Conservation (phyloP, 805 yeast genomes). For the Osmozyma mogii region DNA sequence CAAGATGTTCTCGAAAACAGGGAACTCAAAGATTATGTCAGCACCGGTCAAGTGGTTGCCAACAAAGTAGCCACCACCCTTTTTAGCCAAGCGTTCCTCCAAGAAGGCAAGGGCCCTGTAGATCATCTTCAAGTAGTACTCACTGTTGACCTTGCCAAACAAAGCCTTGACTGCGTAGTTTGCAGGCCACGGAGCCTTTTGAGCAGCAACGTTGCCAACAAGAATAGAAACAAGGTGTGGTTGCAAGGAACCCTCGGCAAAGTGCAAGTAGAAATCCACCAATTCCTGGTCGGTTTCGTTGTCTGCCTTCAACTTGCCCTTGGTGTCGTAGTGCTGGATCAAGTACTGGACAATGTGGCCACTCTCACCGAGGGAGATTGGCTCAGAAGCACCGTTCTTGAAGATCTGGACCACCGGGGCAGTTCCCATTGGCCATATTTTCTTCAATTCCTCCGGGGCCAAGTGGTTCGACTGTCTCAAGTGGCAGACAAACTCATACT, state of each 20-base stretch:
- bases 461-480: background rate
- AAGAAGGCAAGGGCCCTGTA: constrained; percentile 19
- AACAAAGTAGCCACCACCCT: constrained; percentile 30
- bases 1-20: constrained; percentile 17
- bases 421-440: background rate
- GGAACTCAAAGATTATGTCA: constrained; percentile 31
- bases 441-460: background rate
- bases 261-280: constrained; percentile 1
- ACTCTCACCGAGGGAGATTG: background rate
- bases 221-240: constrained; percentile 8
- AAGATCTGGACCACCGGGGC: background rate
- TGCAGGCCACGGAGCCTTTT: constrained; percentile 21
- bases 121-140: constrained; percentile 20
- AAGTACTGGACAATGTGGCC: background rate
- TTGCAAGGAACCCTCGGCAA: constrained; percentile 1
- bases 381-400: background rate
- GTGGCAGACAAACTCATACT: background rate
- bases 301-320: background rate
- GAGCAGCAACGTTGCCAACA: constrained; percentile 18
- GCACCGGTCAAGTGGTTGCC: constrained; percentile 32
- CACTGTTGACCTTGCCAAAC: constrained; percentile 15
- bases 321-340: background rate
- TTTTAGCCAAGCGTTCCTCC: constrained; percentile 20
- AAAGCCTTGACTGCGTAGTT: constrained; percentile 16
- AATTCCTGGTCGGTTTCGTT: background rate